These are phyloP conservation scores for Nannochloris sp. DNA, from an alignment of 139 green algal species.

Conservation along the genomic window DNA sequence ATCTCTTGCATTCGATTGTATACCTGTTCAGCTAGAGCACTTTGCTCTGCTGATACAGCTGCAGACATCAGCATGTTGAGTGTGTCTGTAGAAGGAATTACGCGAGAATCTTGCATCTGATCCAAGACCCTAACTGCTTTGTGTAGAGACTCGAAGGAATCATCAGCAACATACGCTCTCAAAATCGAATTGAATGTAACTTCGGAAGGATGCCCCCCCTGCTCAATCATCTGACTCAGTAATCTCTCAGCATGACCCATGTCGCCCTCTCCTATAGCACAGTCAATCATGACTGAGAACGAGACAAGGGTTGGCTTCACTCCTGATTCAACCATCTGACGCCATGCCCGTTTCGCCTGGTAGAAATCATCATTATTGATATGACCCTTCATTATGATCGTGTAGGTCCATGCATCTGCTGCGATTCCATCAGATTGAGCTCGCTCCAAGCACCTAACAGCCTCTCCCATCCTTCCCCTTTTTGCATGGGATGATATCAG, in stretches of 20 bases:
- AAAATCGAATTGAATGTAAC: slow-evolving; percentile 78
- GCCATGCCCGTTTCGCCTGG: slow-evolving; percentile 17
- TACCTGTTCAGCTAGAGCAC: slow-evolving; percentile 22
- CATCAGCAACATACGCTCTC: slow-evolving; percentile 66
- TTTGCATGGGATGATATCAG: slow-evolving; percentile 43
- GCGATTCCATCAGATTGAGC: slow-evolving; percentile 29
- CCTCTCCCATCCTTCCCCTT: slow-evolving; percentile 34
- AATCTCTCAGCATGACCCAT: slow-evolving; percentile 37
- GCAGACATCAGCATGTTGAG: slow-evolving; percentile 43
- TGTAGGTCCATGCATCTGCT: slow-evolving; percentile 48
- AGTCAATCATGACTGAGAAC: slow-evolving; percentile 62
- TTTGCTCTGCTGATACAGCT: slow-evolving; percentile 17
- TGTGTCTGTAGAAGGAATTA: slow-evolving; percentile 13
- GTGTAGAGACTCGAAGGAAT: not conserved
- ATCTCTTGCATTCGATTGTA: slow-evolving; percentile 4
- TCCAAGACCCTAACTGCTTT: slow-evolving; percentile 5
- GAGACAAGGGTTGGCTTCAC: slow-evolving; percentile 37
- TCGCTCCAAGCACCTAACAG: slow-evolving; percentile 21
- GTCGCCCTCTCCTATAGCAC: slow-evolving; percentile 60
- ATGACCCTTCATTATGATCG: slow-evolving; percentile 31
- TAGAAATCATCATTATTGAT: slow-evolving; percentile 24
- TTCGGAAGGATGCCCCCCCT: slow-evolving; percentile 57
- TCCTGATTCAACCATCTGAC: slow-evolving; percentile 23
- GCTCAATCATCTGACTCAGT: slow-evolving; percentile 23
- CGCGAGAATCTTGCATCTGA: slow-evolving; percentile 2